These are phyloP conservation scores for Leccinum longicurvipes DNA, from an alignment of 768 basidiomycete genomes.

Conservation along the genomic window DNA sequence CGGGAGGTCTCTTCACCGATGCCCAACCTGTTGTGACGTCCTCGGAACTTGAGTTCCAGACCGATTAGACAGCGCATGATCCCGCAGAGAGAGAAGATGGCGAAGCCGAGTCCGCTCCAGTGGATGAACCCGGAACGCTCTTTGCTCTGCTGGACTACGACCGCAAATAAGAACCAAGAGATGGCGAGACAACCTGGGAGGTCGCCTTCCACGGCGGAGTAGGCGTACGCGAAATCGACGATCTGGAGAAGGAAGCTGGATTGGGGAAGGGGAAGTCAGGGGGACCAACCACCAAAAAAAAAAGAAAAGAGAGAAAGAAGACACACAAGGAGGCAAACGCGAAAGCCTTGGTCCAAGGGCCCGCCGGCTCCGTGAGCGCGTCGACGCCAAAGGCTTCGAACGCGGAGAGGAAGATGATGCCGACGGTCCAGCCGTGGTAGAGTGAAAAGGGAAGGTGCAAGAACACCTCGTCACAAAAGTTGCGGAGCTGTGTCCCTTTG, in stretches of 20 bases:
- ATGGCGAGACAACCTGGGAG: conserved; percentile 66
- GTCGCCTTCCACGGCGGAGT: conserved; percentile 61
- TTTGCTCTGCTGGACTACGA: conserved; percentile 51
- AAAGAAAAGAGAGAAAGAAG: neutral
- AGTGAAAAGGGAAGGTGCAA: conserved; percentile 73
- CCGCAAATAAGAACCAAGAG: conserved; percentile 62
- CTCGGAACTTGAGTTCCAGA: conserved; percentile 33
- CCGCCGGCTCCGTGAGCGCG: conserved; percentile 48
- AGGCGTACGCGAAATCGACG: conserved; percentile 62
- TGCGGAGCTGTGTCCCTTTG: conserved; percentile 51
- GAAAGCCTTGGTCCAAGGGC: conserved; percentile 57
- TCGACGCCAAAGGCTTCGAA: conserved; percentile 64
- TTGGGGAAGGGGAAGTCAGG: neutral
- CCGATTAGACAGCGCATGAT: conserved; percentile 55
- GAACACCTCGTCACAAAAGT: conserved; percentile 55
- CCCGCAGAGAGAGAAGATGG: conserved; percentile 61
- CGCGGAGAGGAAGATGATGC: conserved; percentile 49
- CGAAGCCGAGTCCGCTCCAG: conserved; percentile 63
- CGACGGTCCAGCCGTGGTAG: conserved; percentile 61
- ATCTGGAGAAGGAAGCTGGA: conserved; percentile 56
- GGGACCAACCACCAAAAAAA: neutral
- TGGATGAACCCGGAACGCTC: conserved; percentile 53
- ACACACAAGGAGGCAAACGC: conserved; percentile 57
- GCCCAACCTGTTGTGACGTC: conserved; percentile 31
- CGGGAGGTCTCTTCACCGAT: conserved; percentile 33